Evolutionary conservation across 768 basidiomycete species (phyloP).

Genomic region (Daedaleopsis nitida): DNA sequence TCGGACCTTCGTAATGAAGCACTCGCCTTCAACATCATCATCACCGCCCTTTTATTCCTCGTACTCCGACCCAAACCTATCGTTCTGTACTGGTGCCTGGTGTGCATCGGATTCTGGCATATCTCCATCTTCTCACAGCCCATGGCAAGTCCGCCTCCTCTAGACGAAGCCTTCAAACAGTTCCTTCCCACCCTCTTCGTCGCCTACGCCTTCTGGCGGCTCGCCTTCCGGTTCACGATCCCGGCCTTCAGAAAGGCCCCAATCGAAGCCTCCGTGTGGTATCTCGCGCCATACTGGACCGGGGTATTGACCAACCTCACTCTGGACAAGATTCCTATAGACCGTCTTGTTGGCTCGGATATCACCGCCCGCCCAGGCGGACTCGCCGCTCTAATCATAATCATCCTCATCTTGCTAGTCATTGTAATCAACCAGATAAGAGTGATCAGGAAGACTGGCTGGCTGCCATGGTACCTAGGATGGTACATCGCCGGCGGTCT

Average conservation of each 20-base stretch:
- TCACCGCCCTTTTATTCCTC: slow-evolving; percentile 69
- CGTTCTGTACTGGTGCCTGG: slow-evolving; percentile 73
- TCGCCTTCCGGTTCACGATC: slow-evolving; percentile 72
- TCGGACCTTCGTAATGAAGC: slow-evolving; percentile 69
- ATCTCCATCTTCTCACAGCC: slow-evolving; percentile 79
- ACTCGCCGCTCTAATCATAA: slow-evolving; percentile 66
- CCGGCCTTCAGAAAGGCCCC: slow-evolving; percentile 69
- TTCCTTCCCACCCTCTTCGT: slow-evolving; percentile 83
- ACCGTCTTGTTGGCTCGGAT: slow-evolving; percentile 72
- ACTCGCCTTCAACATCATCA: slow-evolving; percentile 70
- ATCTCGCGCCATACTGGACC: slow-evolving; percentile 77
- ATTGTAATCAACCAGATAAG: slow-evolving; percentile 74
- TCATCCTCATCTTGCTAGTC: slow-evolving; percentile 59
- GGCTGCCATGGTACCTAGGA: slow-evolving; percentile 72
- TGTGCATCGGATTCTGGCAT: slow-evolving; percentile 88
- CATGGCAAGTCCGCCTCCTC: slow-evolving; percentile 60
- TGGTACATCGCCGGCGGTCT: slow-evolving; percentile 76
- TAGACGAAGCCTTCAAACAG: slow-evolving; percentile 71
- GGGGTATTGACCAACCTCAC: slow-evolving; percentile 77
- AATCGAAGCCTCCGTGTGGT: slow-evolving; percentile 73
- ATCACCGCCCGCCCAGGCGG: slow-evolving; percentile 66
- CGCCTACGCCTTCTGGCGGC: slow-evolving; percentile 76
- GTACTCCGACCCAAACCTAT: slow-evolving; percentile 72
- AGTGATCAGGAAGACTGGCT: slow-evolving; percentile 84
- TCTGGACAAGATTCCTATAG: slow-evolving; percentile 71